Evolutionary conservation across 2,329 filamentous ascomycete genomes (phyloP), one percentile per base, ranked within the genome.

Genomic region (Coleophoma crateriformis): DNA sequence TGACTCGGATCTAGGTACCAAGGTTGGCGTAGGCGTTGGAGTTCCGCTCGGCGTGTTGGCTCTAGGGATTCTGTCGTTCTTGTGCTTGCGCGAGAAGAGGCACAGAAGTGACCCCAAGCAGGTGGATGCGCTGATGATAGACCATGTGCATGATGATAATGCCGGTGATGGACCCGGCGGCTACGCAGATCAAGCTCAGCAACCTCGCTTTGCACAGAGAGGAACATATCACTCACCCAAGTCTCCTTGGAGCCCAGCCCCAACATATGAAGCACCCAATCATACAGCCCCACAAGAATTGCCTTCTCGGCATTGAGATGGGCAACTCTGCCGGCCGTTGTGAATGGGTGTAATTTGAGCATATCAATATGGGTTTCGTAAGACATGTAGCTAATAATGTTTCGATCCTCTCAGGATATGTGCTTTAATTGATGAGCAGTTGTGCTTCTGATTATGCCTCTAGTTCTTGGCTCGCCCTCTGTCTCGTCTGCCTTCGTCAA

Each of bases 401-500:
- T 27, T 27, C 27, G 27, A 27, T 27, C 27, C 27, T 27, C 27
- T 7, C 27, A 7, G 27, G 8, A 27, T 27, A 7, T 27, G 27
- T 27, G 27, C 27, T 27, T 19, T 27, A 27, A 27, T 27, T 27
- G 27, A 27, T 27, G 27, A 7, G 27, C 27, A 27, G 27, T 10
- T 27, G 27, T 27, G 27, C 27, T 27, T 44, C n/a, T 44, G 20
- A 27, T 33, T 27, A n/a, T 13, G 39, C 39, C 12, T 15, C 22
- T 44, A 44, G 5, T 44, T 44, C 17, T 50, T 43, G 37, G 44
- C 40, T 44, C 53, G 45, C 46, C 60, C 69, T 59, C 68, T 64
- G 58, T 70, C 68, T 58, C 67, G 68, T 50, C 68, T 61, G 19
- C 64, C 65, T 5, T 62, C 61, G 51, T 73, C 68, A 58, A 72